Evolutionary conservation across 1,139 yeast genomes (phyloP), one percentile per base, ranked within the genome.

Genomic region (Candida sp.): DNA sequence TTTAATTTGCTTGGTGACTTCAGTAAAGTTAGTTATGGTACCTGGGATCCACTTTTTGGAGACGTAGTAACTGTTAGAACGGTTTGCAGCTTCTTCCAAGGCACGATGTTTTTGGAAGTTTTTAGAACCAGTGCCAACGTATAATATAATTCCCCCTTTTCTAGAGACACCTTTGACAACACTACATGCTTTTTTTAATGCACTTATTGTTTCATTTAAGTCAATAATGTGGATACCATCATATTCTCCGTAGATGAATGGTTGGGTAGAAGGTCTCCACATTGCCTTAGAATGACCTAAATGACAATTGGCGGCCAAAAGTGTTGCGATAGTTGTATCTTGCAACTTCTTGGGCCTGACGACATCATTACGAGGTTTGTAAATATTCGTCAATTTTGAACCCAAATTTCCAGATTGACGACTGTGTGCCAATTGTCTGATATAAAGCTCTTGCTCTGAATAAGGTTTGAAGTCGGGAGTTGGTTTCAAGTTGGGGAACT

Each of bases 1-100:
- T 57, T 81, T 83, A 44, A 88, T 83, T 66, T 87, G 96, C 46
- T 75, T 75, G 11, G 93, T 81, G 34, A 88, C 85, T 61, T 84
- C 87, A 33, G 83, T 73, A 45, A 89, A 82, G 66, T 93, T 93
- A 40, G 98, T 90, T 53, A 93, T 75, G 22, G 96, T 87, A 52
- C 99, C 99, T 2, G 98, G 97, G 45, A 88, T 81, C 99, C 99
- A 93, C 61, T 93, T 81, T 43, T 81, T 78, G 35, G 87, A 78
- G 27, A 93, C 93, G 57, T 86, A 89, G 66, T 82, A 89, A 9
- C 96, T 97, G 46, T 79, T 75, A 43, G 84, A 73, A 56, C 96
- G 79, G 43, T 73, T 68, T 4, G 98, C 96, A 5, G 97, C 96
- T 49, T 77, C 81, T 57, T 84, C 85, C 41, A 93, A 79, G 1